Evolutionary conservation across 2,329 filamentous ascomycete species (phyloP), one percentile per base, ranked within the genome.

Genomic region (Ceratocystis cubensis): DNA sequence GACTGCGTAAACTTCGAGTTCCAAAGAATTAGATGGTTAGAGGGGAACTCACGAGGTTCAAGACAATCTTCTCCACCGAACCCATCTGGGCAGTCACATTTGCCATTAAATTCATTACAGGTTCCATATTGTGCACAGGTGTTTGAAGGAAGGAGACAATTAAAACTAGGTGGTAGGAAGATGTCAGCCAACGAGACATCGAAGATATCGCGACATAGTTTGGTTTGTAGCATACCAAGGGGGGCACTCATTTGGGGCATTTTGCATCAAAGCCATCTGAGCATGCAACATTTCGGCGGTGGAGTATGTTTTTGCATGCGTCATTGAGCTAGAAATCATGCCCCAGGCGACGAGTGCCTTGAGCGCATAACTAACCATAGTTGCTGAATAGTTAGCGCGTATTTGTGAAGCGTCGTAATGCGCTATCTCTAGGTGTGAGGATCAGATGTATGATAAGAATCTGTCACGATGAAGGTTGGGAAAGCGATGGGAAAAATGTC

Each of bases 1-100:
- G 56, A n/a, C 10, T 22, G 8, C 30, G 41, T 13, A 28, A 30
- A 8, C 6, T 7, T 46, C 10, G 10, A 20, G 28, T 3, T 17
- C 15, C 22, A 10, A n/a, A 63, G n/a, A 0, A 20, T 8, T 30
- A 2, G 45, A 62, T 7, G 30, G 33, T 48, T 37, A 50, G 33
- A 56, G 65, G 63, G 61, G 28, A 6, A 71, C 82, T 71, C 77
- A 88, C 85, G 78, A 71, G 95, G 94, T 72, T 89, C 80, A 63
- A 95, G 84, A 73, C 94, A 99, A 76, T 97, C 92, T 72, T 96
- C 90, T 67, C 93, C 93, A 68, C 92, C 94, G 74, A 95, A 99
- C 45, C 94, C 94, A 20, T 90, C 82, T 7, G 93, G 92, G 75
- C 94, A 99, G 68, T 87, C 83, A 77, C 94, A 99, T 80, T 95